A percentile compares a stretch with the other conserved stretches of the same genome.
These are phyloP conservation scores for Talaromyces sp. DNA, from an alignment of 2,329 filamentous ascomycete species.

Conservation along the genomic window DNA sequence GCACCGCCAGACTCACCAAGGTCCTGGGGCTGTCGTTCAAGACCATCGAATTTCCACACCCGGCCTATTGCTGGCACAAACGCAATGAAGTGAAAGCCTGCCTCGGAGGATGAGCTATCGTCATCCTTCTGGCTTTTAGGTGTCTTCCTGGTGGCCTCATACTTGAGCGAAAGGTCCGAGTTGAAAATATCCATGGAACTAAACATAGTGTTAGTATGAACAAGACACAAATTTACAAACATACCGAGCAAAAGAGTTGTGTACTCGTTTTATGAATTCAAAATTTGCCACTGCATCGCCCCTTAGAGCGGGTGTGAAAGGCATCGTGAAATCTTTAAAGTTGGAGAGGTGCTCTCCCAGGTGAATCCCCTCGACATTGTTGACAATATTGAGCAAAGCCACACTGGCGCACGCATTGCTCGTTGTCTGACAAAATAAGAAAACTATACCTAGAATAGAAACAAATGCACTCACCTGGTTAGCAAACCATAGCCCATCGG, in stretches of 20 bases:
- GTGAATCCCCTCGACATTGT: slow-evolving; percentile 65
- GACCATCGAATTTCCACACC: slow-evolving; percentile 85
- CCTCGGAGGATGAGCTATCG: slow-evolving; percentile 49
- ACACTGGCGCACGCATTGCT: slow-evolving; percentile 88
- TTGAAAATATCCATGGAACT: slow-evolving; percentile 72
- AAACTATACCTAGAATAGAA: not conserved
- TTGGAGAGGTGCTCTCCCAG: slow-evolving; percentile 64
- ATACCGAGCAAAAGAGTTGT: slow-evolving; percentile 80
- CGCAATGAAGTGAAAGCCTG: slow-evolving; percentile 80
- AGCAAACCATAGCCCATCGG: slow-evolving; percentile 78
- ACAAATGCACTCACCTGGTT: slow-evolving; percentile 61
- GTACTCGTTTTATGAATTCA: slow-evolving; percentile 69
- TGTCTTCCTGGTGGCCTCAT: slow-evolving; percentile 36
- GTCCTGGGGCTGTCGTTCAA: slow-evolving; percentile 64
- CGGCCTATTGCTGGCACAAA: slow-evolving; percentile 71
- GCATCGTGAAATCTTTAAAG: slow-evolving; percentile 68
- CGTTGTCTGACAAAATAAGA: slow-evolving; percentile 54
- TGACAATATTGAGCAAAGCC: slow-evolving; percentile 85
- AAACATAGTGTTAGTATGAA: slow-evolving; percentile 2
- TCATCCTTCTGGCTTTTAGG: slow-evolving; percentile 29
- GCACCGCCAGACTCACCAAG: slow-evolving; percentile 42
- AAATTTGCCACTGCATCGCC: slow-evolving; percentile 72
- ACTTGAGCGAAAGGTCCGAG: slow-evolving; percentile 59
- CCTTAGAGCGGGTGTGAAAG: slow-evolving; percentile 65
- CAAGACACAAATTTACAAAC: slow-evolving; percentile 11